Evolutionary conservation across 2,329 filamentous ascomycete species (phyloP).

Genomic region (Calonectria honghensis): DNA sequence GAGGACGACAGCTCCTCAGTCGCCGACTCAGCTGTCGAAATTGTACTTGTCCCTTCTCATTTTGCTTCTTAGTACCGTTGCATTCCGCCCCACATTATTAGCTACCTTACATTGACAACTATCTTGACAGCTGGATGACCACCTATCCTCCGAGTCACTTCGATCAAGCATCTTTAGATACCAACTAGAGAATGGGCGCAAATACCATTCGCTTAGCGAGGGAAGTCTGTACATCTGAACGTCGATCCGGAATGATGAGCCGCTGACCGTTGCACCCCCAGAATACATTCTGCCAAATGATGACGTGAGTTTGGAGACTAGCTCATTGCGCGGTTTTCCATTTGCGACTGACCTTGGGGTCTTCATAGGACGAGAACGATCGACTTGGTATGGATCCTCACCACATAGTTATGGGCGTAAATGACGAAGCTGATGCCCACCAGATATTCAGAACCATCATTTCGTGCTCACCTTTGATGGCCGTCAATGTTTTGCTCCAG

Average conservation of each 20-base stretch:
- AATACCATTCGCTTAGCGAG: slow-evolving; percentile 38
- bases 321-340: neutral
- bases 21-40: slow-evolving; percentile 4
- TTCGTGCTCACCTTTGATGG: slow-evolving; percentile 41
- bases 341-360: neutral
- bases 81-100: neutral
- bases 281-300: slow-evolving; percentile 46
- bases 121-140: slow-evolving; percentile 21
- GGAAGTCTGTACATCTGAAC: slow-evolving; percentile 28
- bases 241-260: rapidly evolving
- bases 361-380: slow-evolving; percentile 42
- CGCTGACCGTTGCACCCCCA: neutral
- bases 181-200: slow-evolving; percentile 40
- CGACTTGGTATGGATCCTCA: slow-evolving; percentile 24
- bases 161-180: slow-evolving; percentile 45
- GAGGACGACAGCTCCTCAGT: neutral
- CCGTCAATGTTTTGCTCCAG: slow-evolving; percentile 30
- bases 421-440: neutral
- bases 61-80: neutral
- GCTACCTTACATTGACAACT: neutral
- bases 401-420: neutral
- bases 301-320: neutral
- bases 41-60: neutral
- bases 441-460: slow-evolving; percentile 46
- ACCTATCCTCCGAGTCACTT: slow-evolving; percentile 43